Percentiles rank a stretch among this genome's conserved stretches.
These are phyloP conservation scores for Anthoceros angustus DNA, from an alignment of 225 moss, liverwort and hornwort species.

Conservation along the genomic window DNA sequence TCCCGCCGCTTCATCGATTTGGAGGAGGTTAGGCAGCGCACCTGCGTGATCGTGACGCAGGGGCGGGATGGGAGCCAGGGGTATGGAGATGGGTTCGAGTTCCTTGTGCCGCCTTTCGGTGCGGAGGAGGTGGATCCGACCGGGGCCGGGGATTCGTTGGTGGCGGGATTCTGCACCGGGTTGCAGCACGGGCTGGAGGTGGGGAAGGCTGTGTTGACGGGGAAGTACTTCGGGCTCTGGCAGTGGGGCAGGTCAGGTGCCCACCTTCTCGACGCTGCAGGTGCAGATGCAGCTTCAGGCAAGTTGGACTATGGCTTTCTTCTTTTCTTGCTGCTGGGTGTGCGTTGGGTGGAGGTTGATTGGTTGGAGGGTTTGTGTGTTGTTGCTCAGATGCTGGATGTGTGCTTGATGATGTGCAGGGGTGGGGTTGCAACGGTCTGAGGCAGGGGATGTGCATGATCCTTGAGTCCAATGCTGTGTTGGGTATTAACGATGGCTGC, in stretches of 20 bases:
- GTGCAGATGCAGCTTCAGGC: constrained; percentile 91
- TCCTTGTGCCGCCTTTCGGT: constrained; percentile 66
- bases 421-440: constrained; percentile 5
- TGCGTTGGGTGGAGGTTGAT: not conserved
- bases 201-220: constrained; percentile 76
- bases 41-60: constrained; percentile 83
- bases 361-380: not conserved
- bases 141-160: constrained; percentile 90
- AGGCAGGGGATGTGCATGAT: not conserved
- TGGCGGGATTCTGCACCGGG: constrained; percentile 92
- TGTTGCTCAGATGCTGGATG: not conserved
- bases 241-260: constrained; percentile 81
- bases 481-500: not conserved
- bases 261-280: constrained; percentile 49
- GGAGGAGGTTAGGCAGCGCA: constrained; percentile 57
- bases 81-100: constrained; percentile 54
- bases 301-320: not conserved
- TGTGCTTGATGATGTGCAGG: not conserved
- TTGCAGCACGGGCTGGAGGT: constrained; percentile 67
- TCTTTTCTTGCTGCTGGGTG: not conserved
- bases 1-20: constrained; percentile 59
- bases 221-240: constrained; percentile 85
- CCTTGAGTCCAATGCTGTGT: not conserved
- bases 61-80: constrained; percentile 79
- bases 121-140: constrained; percentile 82